Conservation (phyloP, 441 rosid genomes). For the Gossypium lobatum region DNA sequence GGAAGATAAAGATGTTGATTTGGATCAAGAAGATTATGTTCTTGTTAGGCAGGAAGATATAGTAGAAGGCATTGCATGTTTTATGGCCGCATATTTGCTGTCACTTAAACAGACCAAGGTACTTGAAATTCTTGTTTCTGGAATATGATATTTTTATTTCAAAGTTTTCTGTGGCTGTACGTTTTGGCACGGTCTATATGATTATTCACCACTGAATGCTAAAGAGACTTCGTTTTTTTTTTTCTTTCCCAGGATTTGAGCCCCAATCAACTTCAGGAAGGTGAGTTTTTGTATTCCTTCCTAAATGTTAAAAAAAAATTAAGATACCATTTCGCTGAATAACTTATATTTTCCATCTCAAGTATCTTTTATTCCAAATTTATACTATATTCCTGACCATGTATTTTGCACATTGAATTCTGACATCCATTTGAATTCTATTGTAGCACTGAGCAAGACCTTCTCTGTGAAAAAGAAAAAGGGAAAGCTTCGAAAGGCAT, state of each 20-base stretch:
- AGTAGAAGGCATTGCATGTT: constrained; percentile 88
- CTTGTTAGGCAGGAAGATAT: constrained; percentile 93
- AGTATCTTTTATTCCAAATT: constrained; percentile 3
- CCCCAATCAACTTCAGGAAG: constrained; percentile 89
- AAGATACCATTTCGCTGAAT: neutral
- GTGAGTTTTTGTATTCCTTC: constrained; percentile 29
- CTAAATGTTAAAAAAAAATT: neutral
- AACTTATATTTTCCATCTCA: neutral
- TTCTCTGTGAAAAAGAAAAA: constrained; percentile 70
- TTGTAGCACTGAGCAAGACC: constrained; percentile 79
- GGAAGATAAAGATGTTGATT: constrained; percentile 45
- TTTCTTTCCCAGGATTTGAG: constrained; percentile 54
- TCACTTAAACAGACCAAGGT: constrained; percentile 91
- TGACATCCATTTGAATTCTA: constrained; percentile 22
- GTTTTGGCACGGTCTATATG: too few relatives aligned
- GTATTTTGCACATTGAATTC: constrained; percentile 7
- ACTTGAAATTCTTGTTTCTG: constrained; percentile 10
- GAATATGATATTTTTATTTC: too few relatives aligned
- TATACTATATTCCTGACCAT: neutral
- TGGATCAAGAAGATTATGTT: constrained; percentile 70
- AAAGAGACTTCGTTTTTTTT: neutral
- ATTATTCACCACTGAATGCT: neutral
- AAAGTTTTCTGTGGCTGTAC: too few relatives aligned
- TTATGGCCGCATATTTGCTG: constrained; percentile 81
- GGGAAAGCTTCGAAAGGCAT: constrained; percentile 92